Conservation (phyloP, 345 rosid genomes). For the Geranium rotundifolium region DNA sequence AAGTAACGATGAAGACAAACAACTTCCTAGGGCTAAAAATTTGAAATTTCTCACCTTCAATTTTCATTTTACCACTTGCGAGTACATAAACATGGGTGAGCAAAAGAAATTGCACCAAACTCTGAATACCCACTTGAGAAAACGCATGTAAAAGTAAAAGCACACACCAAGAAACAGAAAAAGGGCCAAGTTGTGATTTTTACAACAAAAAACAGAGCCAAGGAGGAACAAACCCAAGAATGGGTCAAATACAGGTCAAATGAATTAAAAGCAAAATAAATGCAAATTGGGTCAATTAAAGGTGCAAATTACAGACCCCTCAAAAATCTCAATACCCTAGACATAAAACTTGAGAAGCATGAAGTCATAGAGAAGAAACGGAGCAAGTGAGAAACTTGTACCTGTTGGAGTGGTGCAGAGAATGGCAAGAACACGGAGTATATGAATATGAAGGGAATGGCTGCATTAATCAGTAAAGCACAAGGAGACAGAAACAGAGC, state of each 20-base stretch:
- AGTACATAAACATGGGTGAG: background rate
- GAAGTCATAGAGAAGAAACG: too few relatives aligned
- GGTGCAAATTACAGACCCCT: background rate
- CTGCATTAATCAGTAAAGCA: slow-evolving; percentile 2
- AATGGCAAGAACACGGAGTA: background rate
- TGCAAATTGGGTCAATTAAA: too few relatives aligned
- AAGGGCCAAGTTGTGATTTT: slow-evolving; percentile 28
- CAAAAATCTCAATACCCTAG: too few relatives aligned
- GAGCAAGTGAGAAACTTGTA: background rate
- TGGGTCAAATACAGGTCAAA: slow-evolving; percentile 1
- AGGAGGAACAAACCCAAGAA: slow-evolving; percentile 9
- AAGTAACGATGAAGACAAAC: background rate
- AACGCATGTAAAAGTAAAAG: slow-evolving; percentile 14
- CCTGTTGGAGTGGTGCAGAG: background rate
- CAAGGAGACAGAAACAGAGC: background rate
- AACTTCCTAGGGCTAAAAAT: background rate
- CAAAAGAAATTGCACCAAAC: slow-evolving; percentile 5
- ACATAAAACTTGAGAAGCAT: background rate
- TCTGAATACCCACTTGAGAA: slow-evolving; percentile 28
- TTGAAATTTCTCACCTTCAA: background rate
- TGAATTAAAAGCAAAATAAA: background rate
- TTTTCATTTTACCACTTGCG: background rate
- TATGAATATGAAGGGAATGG: background rate
- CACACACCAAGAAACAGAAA: slow-evolving; percentile 25
- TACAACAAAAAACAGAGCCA: slow-evolving; percentile 30